Base-by-base conservation (phyloP, 768 basidiomycete species). In the Gautieria morchelliformis region DNA sequence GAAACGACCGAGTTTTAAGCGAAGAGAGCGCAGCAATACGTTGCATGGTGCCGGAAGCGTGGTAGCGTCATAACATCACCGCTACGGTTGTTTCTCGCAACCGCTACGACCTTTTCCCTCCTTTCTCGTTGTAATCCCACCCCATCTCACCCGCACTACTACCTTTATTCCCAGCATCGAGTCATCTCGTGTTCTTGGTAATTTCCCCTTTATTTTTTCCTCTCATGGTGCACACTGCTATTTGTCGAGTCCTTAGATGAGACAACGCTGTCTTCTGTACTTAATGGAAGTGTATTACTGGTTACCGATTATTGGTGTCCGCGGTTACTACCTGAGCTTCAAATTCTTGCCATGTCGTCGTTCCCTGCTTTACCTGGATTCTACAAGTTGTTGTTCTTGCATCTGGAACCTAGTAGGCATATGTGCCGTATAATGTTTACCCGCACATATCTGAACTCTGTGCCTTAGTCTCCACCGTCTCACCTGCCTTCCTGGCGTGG, bases 1-100 rank as follows among this genome's bases (percentile, higher is more conserved):
- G 30, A 89, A 88, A 68, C 77, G 85, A 40, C 85, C 84, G 35
- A 89, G 84, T 60, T 71, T 84, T 59, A 83, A 85, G 65, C 72
- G 78, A 44, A 74, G 75, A 63, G 58, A 63, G 56, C 57, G 63
- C 27, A 64, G 62, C 40, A 58, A 56, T 45, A 19, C 53, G 11
- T 24, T 49, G 19, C 3, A 30, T 33, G 48, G 17, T 15, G 12
- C 19, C 6, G 19, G 24, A 5, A 4, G 19, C 14, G 19, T 30
- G 11, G 48, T 17, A 10, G 22, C 27, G 6, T 11, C 6, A n/a
- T 49, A 49, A 30, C 48, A 49, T 37, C 27, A 27, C 27, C 14
- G 35, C 35, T 37, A 9, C 10, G 14, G 35, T 37, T 37, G 10
- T 37, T 37, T 37, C 35, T 14, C 8, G 10, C 35, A 37, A 44